Percentiles rank a stretch among this genome's conserved stretches.
Evolutionary conservation across 2,329 filamentous ascomycete species (phyloP).

Genomic region (Calonectria pseudoturangicola): DNA sequence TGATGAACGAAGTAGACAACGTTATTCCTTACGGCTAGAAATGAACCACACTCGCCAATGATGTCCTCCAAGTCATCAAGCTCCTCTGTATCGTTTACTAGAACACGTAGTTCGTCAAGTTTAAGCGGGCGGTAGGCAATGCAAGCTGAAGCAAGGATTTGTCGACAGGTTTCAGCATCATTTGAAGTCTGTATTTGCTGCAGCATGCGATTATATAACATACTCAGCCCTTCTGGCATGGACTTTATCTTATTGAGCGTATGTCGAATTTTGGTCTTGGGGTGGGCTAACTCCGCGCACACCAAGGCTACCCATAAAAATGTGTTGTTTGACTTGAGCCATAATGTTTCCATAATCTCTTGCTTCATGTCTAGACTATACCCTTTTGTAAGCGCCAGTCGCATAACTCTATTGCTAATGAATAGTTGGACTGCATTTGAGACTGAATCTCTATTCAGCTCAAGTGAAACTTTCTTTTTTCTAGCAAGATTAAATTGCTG

Average conservation of each 20-base stretch:
- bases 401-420: constrained; percentile 52
- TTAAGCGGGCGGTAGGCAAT: constrained; percentile 61
- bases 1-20: constrained; percentile 63
- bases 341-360: constrained; percentile 46
- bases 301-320: constrained; percentile 54
- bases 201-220: constrained; percentile 63
- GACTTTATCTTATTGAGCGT: constrained; percentile 40
- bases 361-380: constrained; percentile 29
- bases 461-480: constrained; percentile 56
- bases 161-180: constrained; percentile 56
- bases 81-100: constrained; percentile 48
- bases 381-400: background rate
- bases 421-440: constrained; percentile 59
- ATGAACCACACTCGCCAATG: constrained; percentile 61
- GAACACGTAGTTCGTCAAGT: constrained; percentile 56
- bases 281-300: constrained; percentile 45
- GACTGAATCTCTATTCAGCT: constrained; percentile 60
- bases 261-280: background rate
- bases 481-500: constrained; percentile 48
- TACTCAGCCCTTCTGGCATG: constrained; percentile 60
- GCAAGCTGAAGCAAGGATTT: constrained; percentile 58
- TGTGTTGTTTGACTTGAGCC: constrained; percentile 60
- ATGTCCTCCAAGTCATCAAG: constrained; percentile 51
- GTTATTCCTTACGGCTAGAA: constrained; percentile 58
- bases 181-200: constrained; percentile 54